phyloP scores from a whole-genome alignment of 108 stramenopile species.

The Aureococcus anophagefferens region DNA sequence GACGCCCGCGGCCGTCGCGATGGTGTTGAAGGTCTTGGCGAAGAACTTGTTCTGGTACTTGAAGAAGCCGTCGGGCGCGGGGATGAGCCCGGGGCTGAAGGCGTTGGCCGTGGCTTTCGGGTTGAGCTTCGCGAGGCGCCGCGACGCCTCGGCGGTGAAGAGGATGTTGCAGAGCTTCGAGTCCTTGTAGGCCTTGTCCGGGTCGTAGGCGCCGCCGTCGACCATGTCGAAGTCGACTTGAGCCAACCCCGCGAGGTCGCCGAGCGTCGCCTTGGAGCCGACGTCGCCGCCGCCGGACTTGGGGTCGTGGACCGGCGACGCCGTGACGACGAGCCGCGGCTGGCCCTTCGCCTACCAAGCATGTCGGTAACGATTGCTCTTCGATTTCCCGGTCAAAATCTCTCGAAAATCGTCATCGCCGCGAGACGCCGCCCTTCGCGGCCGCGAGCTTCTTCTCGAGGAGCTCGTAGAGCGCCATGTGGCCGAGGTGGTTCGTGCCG shows the following conservation, averaged over 20 bases:
- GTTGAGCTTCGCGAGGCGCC: slow-evolving; percentile 26
- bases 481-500: slow-evolving; percentile 92
- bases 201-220: slow-evolving; percentile 64
- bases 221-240: slow-evolving; percentile 68
- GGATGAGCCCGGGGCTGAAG: slow-evolving; percentile 73
- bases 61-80: slow-evolving; percentile 58
- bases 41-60: slow-evolving; percentile 20
- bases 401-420: no score
- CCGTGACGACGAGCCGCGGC: slow-evolving; percentile 61
- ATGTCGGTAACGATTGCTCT: no score
- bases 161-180: slow-evolving; percentile 65
- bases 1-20: background rate
- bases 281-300: slow-evolving; percentile 66
- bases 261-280: slow-evolving; percentile 63
- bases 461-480: slow-evolving; percentile 77
- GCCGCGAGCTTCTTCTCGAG: slow-evolving; percentile 47
- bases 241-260: slow-evolving; percentile 52
- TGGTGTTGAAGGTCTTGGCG: background rate
- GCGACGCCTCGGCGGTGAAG: slow-evolving; percentile 64
- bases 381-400: no score
- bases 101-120: slow-evolving; percentile 28
- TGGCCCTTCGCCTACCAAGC: slow-evolving; percentile 36
- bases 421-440: no score
- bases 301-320: slow-evolving; percentile 73
- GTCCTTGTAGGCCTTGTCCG: slow-evolving; percentile 86